These are phyloP conservation scores for Andrographis paniculata DNA, from an alignment of 305 asterid species.

Conservation along the genomic window DNA sequence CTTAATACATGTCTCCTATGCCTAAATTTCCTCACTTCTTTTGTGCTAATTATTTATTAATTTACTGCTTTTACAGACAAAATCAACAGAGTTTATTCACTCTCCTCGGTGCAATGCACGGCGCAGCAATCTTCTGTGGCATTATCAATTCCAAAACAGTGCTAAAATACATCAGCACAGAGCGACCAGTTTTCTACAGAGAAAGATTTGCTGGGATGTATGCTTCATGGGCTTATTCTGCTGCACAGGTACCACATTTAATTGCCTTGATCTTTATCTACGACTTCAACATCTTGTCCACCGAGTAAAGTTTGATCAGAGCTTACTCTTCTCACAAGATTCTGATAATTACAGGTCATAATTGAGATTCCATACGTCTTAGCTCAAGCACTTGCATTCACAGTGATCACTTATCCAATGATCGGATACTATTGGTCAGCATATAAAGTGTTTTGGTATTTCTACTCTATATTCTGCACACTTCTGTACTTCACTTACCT, in stretches of 20 bases:
- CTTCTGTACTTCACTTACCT: slow-evolving; percentile 41
- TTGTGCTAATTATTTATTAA: not conserved
- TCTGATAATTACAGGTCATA: slow-evolving; percentile 27
- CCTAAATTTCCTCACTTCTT: not conserved
- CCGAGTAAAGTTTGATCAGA: too few species aligned
- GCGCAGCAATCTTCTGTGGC: slow-evolving; percentile 41
- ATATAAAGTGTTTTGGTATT: slow-evolving; percentile 44
- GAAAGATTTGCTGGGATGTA: slow-evolving; percentile 68
- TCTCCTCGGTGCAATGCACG: slow-evolving; percentile 38
- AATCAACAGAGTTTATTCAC: slow-evolving; percentile 44
- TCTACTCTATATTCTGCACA: slow-evolving; percentile 47
- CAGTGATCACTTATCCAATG: slow-evolving; percentile 56
- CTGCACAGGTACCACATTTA: slow-evolving; percentile 35
- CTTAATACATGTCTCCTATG: too few species aligned
- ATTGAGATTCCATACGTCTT: slow-evolving; percentile 51
- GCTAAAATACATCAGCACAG: slow-evolving; percentile 40
- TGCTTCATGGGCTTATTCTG: slow-evolving; percentile 48
- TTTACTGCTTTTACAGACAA: slow-evolving; percentile 22
- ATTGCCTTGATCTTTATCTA: not conserved
- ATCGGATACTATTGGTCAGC: slow-evolving; percentile 52
- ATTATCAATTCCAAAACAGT: slow-evolving; percentile 39
- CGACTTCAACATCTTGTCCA: not conserved
- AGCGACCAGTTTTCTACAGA: slow-evolving; percentile 44
- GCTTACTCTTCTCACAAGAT: not conserved
- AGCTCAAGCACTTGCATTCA: slow-evolving; percentile 33